Evolutionary conservation across 805 yeast species (phyloP).

Genomic region (Nakazawaea pomicola): DNA sequence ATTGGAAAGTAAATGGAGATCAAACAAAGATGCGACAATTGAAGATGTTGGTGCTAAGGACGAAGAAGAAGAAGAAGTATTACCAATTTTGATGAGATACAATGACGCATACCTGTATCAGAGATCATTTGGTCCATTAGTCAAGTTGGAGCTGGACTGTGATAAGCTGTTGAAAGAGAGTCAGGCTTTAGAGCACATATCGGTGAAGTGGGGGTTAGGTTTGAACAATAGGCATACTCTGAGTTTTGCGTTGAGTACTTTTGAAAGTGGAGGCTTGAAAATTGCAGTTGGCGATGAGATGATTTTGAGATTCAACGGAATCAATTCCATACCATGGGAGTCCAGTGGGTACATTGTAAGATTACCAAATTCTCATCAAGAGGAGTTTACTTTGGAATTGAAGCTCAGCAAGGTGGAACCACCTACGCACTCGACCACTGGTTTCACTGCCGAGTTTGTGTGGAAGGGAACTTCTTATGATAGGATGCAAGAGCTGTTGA

Average conservation of each 20-base stretch:
- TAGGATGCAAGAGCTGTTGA: constrained; percentile 79
- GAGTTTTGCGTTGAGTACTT: constrained; percentile 61
- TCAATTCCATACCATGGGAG: constrained; percentile 60
- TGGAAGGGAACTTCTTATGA: constrained; percentile 85
- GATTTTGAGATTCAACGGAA: constrained; percentile 57
- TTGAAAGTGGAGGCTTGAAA: constrained; percentile 59
- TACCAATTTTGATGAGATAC: constrained; percentile 72
- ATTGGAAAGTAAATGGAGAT: constrained; percentile 79
- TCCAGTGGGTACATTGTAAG: constrained; percentile 67
- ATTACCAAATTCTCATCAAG: constrained; percentile 62
- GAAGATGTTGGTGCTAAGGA: constrained; percentile 53
- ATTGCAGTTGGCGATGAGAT: constrained; percentile 86
- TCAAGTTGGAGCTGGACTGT: constrained; percentile 75
- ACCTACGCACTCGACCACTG: constrained; percentile 54
- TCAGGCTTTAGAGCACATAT: constrained; percentile 67
- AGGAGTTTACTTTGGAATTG: constrained; percentile 70
- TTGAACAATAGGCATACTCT: constrained; percentile 63
- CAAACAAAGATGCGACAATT: constrained; percentile 66
- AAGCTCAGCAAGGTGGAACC: constrained; percentile 38
- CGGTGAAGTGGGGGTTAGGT: constrained; percentile 70
- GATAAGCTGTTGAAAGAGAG: constrained; percentile 73
- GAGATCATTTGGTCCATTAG: constrained; percentile 76
- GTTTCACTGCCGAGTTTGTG: constrained; percentile 79
- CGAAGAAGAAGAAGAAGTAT: constrained; percentile 53
- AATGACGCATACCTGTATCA: constrained; percentile 83